Evolutionary conservation across 2,329 filamentous ascomycete species (phyloP), one percentile per base, ranked within the genome.

Genomic region (Graphilbum ipis-grandicollis): DNA sequence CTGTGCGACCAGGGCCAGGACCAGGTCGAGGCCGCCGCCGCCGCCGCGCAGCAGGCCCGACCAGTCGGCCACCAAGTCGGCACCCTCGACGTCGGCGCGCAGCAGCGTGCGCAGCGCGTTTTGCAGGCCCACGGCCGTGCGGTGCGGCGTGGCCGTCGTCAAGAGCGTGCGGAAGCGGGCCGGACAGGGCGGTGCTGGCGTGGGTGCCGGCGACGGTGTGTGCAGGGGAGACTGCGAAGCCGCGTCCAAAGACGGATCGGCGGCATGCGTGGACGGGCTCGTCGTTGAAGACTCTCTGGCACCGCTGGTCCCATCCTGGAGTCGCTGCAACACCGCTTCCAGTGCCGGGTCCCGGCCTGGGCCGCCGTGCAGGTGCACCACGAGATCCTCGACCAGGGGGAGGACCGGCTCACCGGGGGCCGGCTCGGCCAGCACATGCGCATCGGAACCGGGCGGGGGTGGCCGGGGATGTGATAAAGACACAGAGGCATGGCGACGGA

Each of bases 1-100:
- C 43, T 77, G 68, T 4, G 63, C 61, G 4, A 73, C 72, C 17
- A 78, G 56, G 3, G 71, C 71, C 12, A 78, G 50, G 4, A 78
- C 71, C 34, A 75, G 59, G 44, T 76, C 69, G 12, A 71, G 52
- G 25, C 58, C 54, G 12, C 51, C 52, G 21, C 56, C 52, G 5
- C 52, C 48, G 18, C 44, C 52, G 0, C 56, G 65, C 1, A 73
- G 55, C 3, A 66, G 65, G 36, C 59, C 59, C 68, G 68, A 73
- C 10, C 26, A 71, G 46, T 5, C 55, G 21, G 32, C 57, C 56
- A 43, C 65, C 61, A 34, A 67, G 7, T 56, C 57, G 38, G 5
- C 12, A 22, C n/a, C 18, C 8, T 37, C 22, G 2, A 58, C 61
- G 6, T 58, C 48, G 3, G 5, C 8, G 8, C 14, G 8, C n/a